Conservation (phyloP, 495 filamentous ascomycete species). For the Penicillium roqueforti region DNA sequence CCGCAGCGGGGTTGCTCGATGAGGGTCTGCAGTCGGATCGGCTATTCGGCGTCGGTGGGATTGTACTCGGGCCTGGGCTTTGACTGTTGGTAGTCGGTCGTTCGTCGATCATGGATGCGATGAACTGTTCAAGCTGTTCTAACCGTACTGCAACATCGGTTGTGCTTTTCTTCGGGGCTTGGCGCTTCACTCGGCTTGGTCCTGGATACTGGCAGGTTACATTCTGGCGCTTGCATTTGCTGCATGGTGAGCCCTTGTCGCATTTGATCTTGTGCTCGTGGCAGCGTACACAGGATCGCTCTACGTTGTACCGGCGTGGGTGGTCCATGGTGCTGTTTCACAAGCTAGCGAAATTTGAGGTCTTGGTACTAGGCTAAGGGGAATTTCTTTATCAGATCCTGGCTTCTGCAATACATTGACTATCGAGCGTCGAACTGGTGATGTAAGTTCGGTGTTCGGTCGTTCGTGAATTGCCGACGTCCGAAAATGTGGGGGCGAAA, state of each 20-base stretch:
- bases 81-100: background rate
- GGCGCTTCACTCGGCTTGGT: slow-evolving; percentile 24
- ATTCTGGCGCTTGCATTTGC: slow-evolving; percentile 22
- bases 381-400: background rate
- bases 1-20: background rate
- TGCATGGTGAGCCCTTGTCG: slow-evolving; percentile 31
- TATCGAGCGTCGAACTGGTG: background rate
- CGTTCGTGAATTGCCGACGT: slow-evolving; percentile 9
- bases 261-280: slow-evolving; percentile 38
- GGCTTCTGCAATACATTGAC: background rate
- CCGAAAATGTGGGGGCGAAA: background rate
- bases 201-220: slow-evolving; percentile 33
- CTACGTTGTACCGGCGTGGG: slow-evolving; percentile 23
- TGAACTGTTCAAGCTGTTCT: slow-evolving; percentile 29
- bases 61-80: background rate
- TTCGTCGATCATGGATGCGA: slow-evolving; percentile 13
- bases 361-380: background rate
- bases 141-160: slow-evolving; percentile 22
- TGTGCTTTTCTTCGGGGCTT: slow-evolving; percentile 18
- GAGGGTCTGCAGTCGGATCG: background rate
- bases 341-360: background rate
- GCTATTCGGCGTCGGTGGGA: background rate
- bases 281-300: slow-evolving; percentile 36
- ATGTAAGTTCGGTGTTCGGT: slow-evolving; percentile 4
- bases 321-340: slow-evolving; percentile 2